A percentile compares a stretch with the other conserved stretches of the same genome.
Conservation (phyloP, 78 protist genomes). For the Acrasis kona region DNA sequence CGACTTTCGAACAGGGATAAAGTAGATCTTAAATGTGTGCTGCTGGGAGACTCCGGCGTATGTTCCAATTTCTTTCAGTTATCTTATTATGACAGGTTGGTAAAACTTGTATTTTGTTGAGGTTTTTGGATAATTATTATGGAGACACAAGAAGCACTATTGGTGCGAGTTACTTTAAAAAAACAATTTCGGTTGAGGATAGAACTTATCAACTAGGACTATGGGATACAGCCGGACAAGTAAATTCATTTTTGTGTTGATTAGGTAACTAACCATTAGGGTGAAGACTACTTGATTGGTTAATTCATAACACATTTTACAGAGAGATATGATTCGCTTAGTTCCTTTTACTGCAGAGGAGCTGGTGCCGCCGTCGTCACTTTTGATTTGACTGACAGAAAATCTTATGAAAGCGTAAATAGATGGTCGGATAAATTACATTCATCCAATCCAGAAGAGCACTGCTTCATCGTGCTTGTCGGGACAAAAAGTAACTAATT, state of each 20-base stretch:
- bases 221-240: slow-evolving; percentile 1
- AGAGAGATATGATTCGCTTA: background rate
- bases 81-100: too few relatives aligned
- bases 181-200: background rate
- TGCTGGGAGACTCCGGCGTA: background rate
- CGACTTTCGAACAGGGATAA: too few relatives aligned
- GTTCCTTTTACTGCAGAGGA: background rate
- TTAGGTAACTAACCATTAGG: too few relatives aligned
- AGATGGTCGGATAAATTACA: background rate
- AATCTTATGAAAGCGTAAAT: background rate
- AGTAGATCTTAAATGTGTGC: background rate
- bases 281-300: too few relatives aligned
- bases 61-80: too few relatives aligned
- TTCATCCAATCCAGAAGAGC: background rate
- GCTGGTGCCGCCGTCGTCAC: background rate
- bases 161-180: background rate
- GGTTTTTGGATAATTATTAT: background rate
- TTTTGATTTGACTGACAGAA: background rate
- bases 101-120: background rate
- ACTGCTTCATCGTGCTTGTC: background rate
- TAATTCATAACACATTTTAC: background rate
- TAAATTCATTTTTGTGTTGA: background rate
- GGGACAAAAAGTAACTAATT: background rate
- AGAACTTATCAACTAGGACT: background rate
- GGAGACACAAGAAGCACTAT: background rate